Evolutionary conservation across 1,139 yeast genomes (phyloP).

Genomic region (Candida mesenterica): DNA sequence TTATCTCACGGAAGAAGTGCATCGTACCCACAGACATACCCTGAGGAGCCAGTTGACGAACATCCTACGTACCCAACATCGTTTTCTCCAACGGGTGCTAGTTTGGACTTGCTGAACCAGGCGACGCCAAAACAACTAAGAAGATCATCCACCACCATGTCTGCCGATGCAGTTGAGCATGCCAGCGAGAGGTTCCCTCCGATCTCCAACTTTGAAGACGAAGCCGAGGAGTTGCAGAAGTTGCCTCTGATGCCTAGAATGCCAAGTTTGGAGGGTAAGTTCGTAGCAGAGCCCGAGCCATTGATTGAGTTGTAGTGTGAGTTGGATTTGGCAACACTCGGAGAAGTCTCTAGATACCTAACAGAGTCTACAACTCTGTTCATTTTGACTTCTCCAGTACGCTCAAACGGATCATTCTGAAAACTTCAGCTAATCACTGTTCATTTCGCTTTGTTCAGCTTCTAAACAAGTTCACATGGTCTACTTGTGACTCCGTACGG

Average conservation of each 20-base stretch:
- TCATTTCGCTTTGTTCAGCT: too few relatives aligned
- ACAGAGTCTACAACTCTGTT: too few relatives aligned
- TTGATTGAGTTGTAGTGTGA: conserved; percentile 31
- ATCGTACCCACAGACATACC: conserved; percentile 6
- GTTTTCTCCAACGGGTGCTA: neutral
- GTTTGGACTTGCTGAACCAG: conserved; percentile 6
- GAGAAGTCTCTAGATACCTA: too few relatives aligned
- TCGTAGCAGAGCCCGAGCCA: conserved; percentile 32
- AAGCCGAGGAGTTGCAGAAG: conserved; percentile 6
- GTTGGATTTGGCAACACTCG: neutral
- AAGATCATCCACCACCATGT: conserved; percentile 15
- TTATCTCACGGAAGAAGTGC: conserved; percentile 1
- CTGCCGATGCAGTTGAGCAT: conserved; percentile 16
- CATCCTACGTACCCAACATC: conserved; percentile 2
- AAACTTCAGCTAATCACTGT: too few relatives aligned
- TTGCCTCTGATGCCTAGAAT: conserved; percentile 9
- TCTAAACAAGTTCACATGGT: too few relatives aligned
- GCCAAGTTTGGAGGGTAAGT: conserved; percentile 11
- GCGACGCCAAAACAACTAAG: conserved; percentile 4
- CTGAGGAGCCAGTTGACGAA: conserved; percentile 2
- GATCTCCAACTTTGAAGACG: conserved; percentile 10
- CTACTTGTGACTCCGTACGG: too few relatives aligned
- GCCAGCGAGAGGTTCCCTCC: conserved; percentile 16
- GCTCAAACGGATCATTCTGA: too few relatives aligned
- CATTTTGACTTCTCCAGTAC: too few relatives aligned